A percentile compares a stretch with the other conserved stretches of the same genome.
These are phyloP conservation scores for Leishmania tarentolae DNA, from an alignment of 208 protist genomes.

Conservation along the genomic window DNA sequence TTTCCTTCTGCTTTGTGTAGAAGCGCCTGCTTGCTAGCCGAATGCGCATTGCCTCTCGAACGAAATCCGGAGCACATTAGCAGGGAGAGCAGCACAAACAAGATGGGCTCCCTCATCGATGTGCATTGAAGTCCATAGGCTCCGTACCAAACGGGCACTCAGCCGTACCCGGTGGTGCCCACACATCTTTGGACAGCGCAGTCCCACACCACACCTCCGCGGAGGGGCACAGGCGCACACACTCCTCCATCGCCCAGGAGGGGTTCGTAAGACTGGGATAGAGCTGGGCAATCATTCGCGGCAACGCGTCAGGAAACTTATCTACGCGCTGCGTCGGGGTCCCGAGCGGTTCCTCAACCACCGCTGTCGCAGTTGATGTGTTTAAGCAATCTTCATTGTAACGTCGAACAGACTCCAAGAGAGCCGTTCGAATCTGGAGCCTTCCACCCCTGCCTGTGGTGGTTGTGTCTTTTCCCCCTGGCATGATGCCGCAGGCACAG, in stretches of 20 bases:
- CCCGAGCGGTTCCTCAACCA: background rate
- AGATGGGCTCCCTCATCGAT: constrained; percentile 12
- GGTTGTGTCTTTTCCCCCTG: background rate
- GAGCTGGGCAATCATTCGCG: constrained; percentile 14
- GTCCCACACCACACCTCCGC: constrained; percentile 61
- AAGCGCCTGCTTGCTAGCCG: background rate
- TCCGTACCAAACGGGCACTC: constrained; percentile 73
- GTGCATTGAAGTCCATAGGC: constrained; percentile 34
- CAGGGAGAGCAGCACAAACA: background rate
- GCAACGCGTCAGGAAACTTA: constrained; percentile 12
- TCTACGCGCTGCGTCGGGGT: constrained; percentile 1
- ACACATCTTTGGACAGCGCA: constrained; percentile 55
- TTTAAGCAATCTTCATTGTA: constrained; percentile 5
- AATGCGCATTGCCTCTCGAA: background rate
- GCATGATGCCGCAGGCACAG: background rate
- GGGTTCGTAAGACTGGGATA: constrained; percentile 37
- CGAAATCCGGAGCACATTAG: background rate
- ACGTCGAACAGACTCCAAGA: constrained; percentile 11
- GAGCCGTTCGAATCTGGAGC: constrained; percentile 18
- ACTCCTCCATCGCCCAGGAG: constrained; percentile 87
- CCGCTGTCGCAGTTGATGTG: background rate
- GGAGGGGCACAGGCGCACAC: constrained; percentile 46
- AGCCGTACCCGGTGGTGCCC: constrained; percentile 58
- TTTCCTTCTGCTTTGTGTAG: background rate
- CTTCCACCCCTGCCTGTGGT: background rate